Conservation (phyloP, 2,329 filamentous ascomycete genomes). For the Colletotrichum truncatum region DNA sequence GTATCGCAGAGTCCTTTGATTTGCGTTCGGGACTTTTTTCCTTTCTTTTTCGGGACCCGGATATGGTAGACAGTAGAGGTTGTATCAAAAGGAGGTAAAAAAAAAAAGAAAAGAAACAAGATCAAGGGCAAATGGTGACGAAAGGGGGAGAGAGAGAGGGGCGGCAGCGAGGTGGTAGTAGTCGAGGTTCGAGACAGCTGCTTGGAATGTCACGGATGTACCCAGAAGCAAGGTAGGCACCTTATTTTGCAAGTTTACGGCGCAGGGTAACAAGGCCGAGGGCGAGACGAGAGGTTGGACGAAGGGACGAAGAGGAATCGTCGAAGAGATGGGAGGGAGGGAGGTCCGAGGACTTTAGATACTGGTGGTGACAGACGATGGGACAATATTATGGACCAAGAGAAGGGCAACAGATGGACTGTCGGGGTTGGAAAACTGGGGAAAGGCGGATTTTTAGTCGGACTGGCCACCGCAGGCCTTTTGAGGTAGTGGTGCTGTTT, state of each 20-base stretch:
- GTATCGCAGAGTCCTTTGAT: not conserved
- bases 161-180: not conserved
- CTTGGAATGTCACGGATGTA: slow-evolving; percentile 24
- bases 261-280: slow-evolving; percentile 3
- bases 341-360: slow-evolving; percentile 18
- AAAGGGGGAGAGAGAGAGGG: slow-evolving; percentile 1
- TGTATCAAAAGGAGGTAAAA: slow-evolving; percentile 6
- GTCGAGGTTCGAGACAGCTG: not conserved
- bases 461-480: not conserved
- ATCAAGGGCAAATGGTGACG: not conserved
- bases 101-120: not conserved
- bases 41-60: not conserved
- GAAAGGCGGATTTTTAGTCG: slow-evolving; percentile 5
- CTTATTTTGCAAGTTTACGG: not conserved
- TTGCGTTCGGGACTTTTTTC: not conserved
- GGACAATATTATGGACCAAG: slow-evolving; percentile 16
- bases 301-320: slow-evolving; percentile 19
- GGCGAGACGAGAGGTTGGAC: slow-evolving; percentile 21
- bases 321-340: slow-evolving; percentile 16
- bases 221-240: not conserved
- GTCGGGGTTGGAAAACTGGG: not conserved
- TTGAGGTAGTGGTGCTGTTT: not conserved
- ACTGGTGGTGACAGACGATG: not conserved
- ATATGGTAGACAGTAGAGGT: not conserved
- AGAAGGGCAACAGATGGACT: not conserved